These are phyloP conservation scores for Aspergillus incahuasiensis DNA, from an alignment of 495 filamentous ascomycete species.

Conservation along the genomic window DNA sequence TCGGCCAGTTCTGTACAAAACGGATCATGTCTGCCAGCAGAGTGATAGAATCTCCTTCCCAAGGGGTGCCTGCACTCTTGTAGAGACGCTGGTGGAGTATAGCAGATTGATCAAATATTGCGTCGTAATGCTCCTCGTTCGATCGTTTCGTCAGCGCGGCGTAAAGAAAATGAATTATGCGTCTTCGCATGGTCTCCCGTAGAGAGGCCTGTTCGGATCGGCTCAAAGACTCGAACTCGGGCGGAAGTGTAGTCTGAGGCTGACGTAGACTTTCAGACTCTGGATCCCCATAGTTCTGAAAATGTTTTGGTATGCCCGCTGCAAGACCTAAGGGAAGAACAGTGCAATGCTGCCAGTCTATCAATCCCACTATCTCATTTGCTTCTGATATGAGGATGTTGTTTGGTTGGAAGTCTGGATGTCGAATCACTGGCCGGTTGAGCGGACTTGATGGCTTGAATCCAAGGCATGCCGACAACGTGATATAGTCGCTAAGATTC, in stretches of 20 bases:
- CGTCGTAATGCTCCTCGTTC: slow-evolving; percentile 24
- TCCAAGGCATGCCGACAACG: slow-evolving; percentile 16
- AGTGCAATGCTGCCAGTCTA: slow-evolving; percentile 31
- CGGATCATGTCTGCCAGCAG: slow-evolving; percentile 22
- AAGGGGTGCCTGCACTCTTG: slow-evolving; percentile 20
- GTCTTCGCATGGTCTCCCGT: slow-evolving; percentile 14
- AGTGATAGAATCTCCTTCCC: slow-evolving; percentile 26
- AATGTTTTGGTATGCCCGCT: slow-evolving; percentile 27
- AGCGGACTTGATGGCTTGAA: slow-evolving; percentile 12
- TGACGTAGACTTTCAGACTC: slow-evolving; percentile 17
- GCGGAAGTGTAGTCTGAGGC: slow-evolving; percentile 15
- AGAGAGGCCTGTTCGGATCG: slow-evolving; percentile 12
- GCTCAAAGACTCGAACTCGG: slow-evolving; percentile 15
- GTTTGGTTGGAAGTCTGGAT: slow-evolving; percentile 31
- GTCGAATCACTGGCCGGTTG: slow-evolving; percentile 25
- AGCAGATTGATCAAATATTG: slow-evolving; percentile 18
- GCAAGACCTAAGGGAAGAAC: slow-evolving; percentile 28
- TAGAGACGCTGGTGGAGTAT: slow-evolving; percentile 25
- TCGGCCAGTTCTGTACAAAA: slow-evolving; percentile 16
- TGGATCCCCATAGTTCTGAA: slow-evolving; percentile 28
- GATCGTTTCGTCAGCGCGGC: slow-evolving; percentile 17
- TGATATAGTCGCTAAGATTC: slow-evolving; percentile 19
- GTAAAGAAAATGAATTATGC: slow-evolving; percentile 25
- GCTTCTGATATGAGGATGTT: slow-evolving; percentile 29
- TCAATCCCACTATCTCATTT: slow-evolving; percentile 23